These are phyloP conservation scores for Melianthus villosus DNA, from an alignment of 441 rosid genomes.

Conservation along the genomic window DNA sequence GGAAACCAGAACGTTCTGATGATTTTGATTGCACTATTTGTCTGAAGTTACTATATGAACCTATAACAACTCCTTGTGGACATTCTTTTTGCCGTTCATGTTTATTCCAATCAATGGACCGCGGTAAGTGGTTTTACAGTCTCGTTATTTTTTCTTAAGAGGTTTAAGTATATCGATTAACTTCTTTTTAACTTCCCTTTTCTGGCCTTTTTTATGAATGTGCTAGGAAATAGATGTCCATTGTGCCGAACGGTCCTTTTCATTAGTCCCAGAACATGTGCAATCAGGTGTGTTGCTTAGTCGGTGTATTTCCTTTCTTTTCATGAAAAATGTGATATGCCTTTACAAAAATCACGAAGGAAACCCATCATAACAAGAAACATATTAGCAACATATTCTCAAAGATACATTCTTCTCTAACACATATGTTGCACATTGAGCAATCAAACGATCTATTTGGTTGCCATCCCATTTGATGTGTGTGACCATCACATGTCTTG, in stretches of 20 bases:
- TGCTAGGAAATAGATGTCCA: slow-evolving; percentile 82
- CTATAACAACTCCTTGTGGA: slow-evolving; percentile 88
- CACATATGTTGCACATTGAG: too few species aligned
- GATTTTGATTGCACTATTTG: slow-evolving; percentile 90
- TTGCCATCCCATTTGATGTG: too few species aligned
- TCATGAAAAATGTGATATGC: too few species aligned
- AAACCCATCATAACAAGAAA: too few species aligned
- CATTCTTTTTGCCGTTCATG: slow-evolving; percentile 90
- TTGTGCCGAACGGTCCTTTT: slow-evolving; percentile 81
- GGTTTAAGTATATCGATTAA: neutral
- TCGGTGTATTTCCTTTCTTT: neutral
- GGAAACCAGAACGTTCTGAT: slow-evolving; percentile 52
- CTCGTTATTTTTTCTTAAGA: too few species aligned
- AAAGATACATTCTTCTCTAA: too few species aligned
- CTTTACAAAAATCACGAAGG: too few species aligned
- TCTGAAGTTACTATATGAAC: slow-evolving; percentile 72
- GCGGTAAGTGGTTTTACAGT: slow-evolving; percentile 33
- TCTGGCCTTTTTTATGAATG: slow-evolving; percentile 14
- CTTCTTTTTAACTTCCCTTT: slow-evolving; percentile 6
- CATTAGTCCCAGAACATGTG: slow-evolving; percentile 65
- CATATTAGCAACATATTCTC: too few species aligned
- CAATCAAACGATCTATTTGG: too few species aligned
- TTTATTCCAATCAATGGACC: slow-evolving; percentile 82
- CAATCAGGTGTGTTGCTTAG: slow-evolving; percentile 45
- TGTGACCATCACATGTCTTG: too few species aligned